Evolutionary conservation across 768 basidiomycete genomes (phyloP).

Genomic region (Tricholoma terreum): DNA sequence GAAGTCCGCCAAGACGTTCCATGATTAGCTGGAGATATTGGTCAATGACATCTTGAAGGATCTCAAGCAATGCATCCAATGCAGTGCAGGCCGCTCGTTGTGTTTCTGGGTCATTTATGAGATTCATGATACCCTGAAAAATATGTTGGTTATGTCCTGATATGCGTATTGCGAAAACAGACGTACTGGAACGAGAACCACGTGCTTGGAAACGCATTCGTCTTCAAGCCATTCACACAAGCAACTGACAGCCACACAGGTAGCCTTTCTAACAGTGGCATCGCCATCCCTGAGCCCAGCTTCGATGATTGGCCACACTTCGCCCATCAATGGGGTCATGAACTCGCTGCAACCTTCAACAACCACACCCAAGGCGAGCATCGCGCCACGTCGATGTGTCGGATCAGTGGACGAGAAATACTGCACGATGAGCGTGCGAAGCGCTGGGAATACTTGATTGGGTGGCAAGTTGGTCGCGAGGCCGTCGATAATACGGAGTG

Average conservation of each 20-base stretch:
- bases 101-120: constrained; percentile 83
- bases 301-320: constrained; percentile 95
- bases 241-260: constrained; percentile 94
- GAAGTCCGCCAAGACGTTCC: constrained; percentile 84
- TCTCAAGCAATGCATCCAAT: constrained; percentile 94
- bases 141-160: neutral
- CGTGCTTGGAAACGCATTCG: constrained; percentile 82
- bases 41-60: constrained; percentile 85
- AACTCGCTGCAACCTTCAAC: constrained; percentile 98
- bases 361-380: constrained; percentile 92
- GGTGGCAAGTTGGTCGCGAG: constrained; percentile 92
- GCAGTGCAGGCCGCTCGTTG: constrained; percentile 95
- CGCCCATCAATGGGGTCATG: constrained; percentile 88
- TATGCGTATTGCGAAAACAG: neutral
- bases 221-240: constrained; percentile 97
- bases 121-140: constrained; percentile 78
- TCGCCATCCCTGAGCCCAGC: constrained; percentile 83
- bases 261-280: constrained; percentile 85
- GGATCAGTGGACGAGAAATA: constrained; percentile 85
- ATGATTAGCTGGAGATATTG: constrained; percentile 92
- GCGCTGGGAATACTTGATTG: constrained; percentile 91
- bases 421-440: constrained; percentile 76
- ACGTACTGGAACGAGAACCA: constrained; percentile 79
- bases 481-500: constrained; percentile 91
- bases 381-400: constrained; percentile 80